phyloP scores from a whole-genome alignment of 1,139 yeast species.

The Hanseniaspora sp. region DNA sequence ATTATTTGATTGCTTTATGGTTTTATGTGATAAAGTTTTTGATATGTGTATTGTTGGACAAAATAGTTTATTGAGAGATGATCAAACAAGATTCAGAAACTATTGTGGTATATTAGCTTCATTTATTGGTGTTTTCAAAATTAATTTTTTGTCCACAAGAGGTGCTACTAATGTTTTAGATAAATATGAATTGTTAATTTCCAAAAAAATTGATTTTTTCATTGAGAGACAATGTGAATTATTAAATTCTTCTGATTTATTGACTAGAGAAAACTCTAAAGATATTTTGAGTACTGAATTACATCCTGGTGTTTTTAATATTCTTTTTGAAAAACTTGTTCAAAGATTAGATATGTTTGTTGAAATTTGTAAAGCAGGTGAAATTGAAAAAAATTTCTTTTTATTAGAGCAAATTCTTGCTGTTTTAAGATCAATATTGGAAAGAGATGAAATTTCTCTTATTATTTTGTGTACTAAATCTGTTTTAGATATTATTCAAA shows the following conservation, averaged over 20 bases:
- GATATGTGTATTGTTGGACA: conserved; percentile 25
- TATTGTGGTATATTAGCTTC: conserved; percentile 54
- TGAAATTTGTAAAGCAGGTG: neutral
- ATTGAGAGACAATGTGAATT: conserved; percentile 35
- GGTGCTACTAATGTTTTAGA: conserved; percentile 16
- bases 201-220: conserved; percentile 42
- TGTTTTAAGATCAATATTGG: conserved; percentile 34
- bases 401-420: conserved; percentile 35
- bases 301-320: conserved; percentile 35
- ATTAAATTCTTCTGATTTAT: conserved; percentile 42
- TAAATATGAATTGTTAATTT: conserved; percentile 25
- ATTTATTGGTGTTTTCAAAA: conserved; percentile 44
- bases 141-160: conserved; percentile 27
- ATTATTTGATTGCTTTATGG: conserved; percentile 49
- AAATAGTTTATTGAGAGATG: conserved; percentile 24
- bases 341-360: conserved; percentile 15
- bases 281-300: conserved; percentile 39
- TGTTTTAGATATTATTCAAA: conserved; percentile 32
- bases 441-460: conserved; percentile 32
- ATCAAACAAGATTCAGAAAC: conserved; percentile 41
- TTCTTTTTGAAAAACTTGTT: conserved; percentile 29
- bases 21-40: conserved; percentile 49
- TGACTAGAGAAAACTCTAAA: conserved; percentile 41
- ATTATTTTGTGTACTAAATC: conserved; percentile 35
- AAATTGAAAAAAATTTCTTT: conserved; percentile 20